Base-by-base conservation (phyloP, 768 basidiomycete genomes). In the Boletus reticuloceps region DNA sequence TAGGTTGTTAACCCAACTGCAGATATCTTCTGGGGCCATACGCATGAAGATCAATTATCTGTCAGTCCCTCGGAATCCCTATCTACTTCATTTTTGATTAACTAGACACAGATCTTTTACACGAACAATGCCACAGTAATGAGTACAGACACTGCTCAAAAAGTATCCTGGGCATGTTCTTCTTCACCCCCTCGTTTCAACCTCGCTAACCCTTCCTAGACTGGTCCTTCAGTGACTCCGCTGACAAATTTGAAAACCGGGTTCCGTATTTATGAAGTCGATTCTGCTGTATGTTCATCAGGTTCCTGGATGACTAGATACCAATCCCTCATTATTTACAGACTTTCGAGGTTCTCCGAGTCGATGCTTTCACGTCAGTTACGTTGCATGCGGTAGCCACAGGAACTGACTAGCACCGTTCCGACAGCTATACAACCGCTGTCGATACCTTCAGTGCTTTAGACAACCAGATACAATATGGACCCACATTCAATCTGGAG, bases 21-120 rank as follows among this genome's bases (percentile, higher is more conserved):
- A 84, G 86, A 81, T 58, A 82, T 89, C 17, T 89, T 90, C 75
- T 90, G 77, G 64, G 89, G 88, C 7, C 89, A 91, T 63, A 82
- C 84, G 1, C 88, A 90, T 53, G 85, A 89, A 65, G 88, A 89
- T 67, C 79, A 88, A 69, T 59, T 88, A 38, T 83, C 80, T 31
- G 86, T 86, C 55, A 27, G 76, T 52, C 29, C n/a, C 46, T 51
- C 16, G 10, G 34, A 41, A 22, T n/a, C 29, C 22, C 3, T 19
- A 10, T 29, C 32, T 17, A 41, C 13, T 42, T 22, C 19, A 6
- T 38, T 48, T 17, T 44, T 49, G 32, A 34, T 48, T 40, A 53
- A 41, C 34, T 9, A 16, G 29, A 50, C 45, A 31, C 47, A 88
- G 85, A 84, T 89, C 39, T 89, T 79, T 67, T 89, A 89, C 63